phyloP scores from a whole-genome alignment of 805 yeast genomes.

The Nakazawaea anatomiae region DNA sequence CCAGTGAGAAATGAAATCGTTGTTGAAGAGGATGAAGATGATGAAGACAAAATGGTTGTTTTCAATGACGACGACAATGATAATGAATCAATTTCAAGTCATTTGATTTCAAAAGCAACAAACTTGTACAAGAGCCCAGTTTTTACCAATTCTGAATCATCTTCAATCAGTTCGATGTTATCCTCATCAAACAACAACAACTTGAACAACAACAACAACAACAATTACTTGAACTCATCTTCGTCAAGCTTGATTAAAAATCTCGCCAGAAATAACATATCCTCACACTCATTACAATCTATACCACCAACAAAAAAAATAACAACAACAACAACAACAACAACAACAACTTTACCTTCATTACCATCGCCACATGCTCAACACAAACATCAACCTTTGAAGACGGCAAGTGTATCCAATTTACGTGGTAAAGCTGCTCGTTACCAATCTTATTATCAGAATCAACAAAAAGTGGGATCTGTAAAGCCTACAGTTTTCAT shows the following conservation, averaged over 20 bases:
- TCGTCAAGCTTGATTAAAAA: not conserved
- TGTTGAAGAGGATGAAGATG: slow-evolving; percentile 8
- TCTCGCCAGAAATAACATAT: not conserved
- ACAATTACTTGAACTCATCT: not conserved
- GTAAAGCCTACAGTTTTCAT: not conserved
- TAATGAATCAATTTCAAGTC: slow-evolving; percentile 4
- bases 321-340: not conserved
- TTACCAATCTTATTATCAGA: slow-evolving; percentile 25
- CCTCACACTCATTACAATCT: slow-evolving; percentile 3
- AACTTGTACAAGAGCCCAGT: not conserved
- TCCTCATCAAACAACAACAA: not conserved
- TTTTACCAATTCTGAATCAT: not conserved
- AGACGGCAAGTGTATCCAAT: slow-evolving; percentile 4
- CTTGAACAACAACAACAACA: not conserved
- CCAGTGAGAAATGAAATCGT: slow-evolving; percentile 10
- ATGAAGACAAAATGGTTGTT: slow-evolving; percentile 5
- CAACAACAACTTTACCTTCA: not conserved
- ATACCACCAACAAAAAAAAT: not conserved
- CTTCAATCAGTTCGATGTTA: slow-evolving; percentile 2
- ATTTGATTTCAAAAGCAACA: slow-evolving; percentile 2
- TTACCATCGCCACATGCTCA: not conserved
- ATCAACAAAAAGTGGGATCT: slow-evolving; percentile 18
- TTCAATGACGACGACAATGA: slow-evolving; percentile 9
- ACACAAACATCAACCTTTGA: not conserved
- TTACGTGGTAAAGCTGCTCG: slow-evolving; percentile 11